Base-by-base conservation (phyloP, 257 asterid species). In the Penstemon davidsonii region DNA sequence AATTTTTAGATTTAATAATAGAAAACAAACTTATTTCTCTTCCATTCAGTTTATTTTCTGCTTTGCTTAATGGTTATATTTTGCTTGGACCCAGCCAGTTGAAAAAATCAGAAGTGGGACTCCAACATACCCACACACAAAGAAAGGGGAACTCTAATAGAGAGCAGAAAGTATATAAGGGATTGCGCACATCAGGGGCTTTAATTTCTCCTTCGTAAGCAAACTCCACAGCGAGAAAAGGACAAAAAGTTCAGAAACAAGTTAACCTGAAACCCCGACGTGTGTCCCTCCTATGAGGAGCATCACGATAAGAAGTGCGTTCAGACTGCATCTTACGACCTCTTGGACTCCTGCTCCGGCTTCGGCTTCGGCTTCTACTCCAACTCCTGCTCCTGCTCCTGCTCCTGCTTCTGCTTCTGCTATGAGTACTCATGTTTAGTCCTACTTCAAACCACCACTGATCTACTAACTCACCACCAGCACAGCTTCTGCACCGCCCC, bases 191-290 rank as follows among this genome's bases (percentile, higher is more conserved):
- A 49, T 9, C 54, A 9, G n/a, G n/a, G 54, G 54, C 6, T 3
- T 49, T 4, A 10, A 10, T 49, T 15, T 10, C 4, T 15, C 54
- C 15, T 15, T 11, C 54, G n/a, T 49, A 58, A 38, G 19, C 50
- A 66, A 53, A 10, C 53, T 61, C 18, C n/a, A 38, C 68, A 25
- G 4, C 33, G 12, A 44, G 52, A 37, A 39, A 46, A 15, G 18
- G 51, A 45, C 49, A 50, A 46, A 45, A 8, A 55, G 13, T 19
- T 4, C 13, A 59, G 25, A 59, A 60, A 40, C 62, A n/a, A 41
- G 18, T 59, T 54, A 71, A 71, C 76, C 76, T 71, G 76, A 71
- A 62, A 71, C 64, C 76, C 68, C 59, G 70, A 54, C 64, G 76
- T 38, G 60, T 42, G 49, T 63, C 76, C 70, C 70, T 71, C 71